Conservation (phyloP, 805 yeast genomes). For the Saccharomyces mikatae region DNA sequence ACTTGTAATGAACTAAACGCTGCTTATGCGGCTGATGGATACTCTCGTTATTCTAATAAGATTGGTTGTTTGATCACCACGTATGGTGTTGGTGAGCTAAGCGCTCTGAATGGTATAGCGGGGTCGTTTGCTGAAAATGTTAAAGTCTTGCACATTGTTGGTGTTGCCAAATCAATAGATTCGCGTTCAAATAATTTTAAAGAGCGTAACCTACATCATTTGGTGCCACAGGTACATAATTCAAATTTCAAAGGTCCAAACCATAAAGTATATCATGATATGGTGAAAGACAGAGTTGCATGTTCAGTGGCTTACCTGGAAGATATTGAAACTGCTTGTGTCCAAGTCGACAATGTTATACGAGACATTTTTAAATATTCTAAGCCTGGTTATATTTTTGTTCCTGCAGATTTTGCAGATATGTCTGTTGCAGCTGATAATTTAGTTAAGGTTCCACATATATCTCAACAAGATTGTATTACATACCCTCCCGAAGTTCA, state of each 20-base stretch:
- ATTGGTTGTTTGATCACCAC: slow-evolving; percentile 61
- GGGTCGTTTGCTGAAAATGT: slow-evolving; percentile 79
- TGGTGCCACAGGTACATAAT: slow-evolving; percentile 42
- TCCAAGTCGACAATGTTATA: slow-evolving; percentile 63
- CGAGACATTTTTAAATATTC: slow-evolving; percentile 44
- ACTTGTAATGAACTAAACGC: slow-evolving; percentile 84
- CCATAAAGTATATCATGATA: slow-evolving; percentile 55
- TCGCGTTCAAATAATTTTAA: slow-evolving; percentile 7
- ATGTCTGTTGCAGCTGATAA: slow-evolving; percentile 16
- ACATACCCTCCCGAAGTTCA: not conserved
- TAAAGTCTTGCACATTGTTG: slow-evolving; percentile 78
- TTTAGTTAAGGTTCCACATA: slow-evolving; percentile 11
- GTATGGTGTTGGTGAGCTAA: slow-evolving; percentile 83
- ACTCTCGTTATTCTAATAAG: slow-evolving; percentile 55
- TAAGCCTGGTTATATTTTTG: slow-evolving; percentile 74
- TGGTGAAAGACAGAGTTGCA: slow-evolving; percentile 48
- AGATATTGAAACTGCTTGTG: slow-evolving; percentile 37
- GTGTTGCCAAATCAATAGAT: slow-evolving; percentile 29
- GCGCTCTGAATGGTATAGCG: slow-evolving; percentile 74
- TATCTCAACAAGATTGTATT: slow-evolving; percentile 11
- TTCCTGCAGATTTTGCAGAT: slow-evolving; percentile 66
- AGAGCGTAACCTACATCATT: slow-evolving; percentile 45
- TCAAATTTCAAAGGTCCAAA: slow-evolving; percentile 47
- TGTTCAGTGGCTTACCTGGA: slow-evolving; percentile 47
- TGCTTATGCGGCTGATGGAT: slow-evolving; percentile 88